phyloP scores from a whole-genome alignment of 1,284 basidiomycete genomes.

The Apiotrichum veenhuisii region DNA sequence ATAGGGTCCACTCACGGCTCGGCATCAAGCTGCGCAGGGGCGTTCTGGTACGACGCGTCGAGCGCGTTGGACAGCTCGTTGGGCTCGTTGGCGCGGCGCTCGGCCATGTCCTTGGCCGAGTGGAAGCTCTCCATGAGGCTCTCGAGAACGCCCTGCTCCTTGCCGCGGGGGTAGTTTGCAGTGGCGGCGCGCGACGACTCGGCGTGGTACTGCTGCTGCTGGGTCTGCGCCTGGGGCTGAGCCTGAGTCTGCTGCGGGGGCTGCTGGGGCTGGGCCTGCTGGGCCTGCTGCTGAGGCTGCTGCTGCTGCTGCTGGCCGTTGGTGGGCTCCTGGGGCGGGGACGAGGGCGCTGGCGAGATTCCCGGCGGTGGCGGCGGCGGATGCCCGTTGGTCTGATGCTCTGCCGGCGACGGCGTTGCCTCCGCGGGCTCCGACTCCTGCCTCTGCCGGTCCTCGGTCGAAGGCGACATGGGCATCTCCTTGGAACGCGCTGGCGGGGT shows the following conservation, averaged over 20 bases:
- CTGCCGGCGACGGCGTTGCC: background rate
- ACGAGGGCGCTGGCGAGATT: constrained; percentile 31
- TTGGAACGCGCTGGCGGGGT: constrained; percentile 56
- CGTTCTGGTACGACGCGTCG: constrained; percentile 79
- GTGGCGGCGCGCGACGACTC: constrained; percentile 54
- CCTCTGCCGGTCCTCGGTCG: constrained; percentile 15
- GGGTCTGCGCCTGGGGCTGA: background rate
- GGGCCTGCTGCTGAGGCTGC: constrained; percentile 12
- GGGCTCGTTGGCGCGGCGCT: constrained; percentile 75
- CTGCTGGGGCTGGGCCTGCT: constrained; percentile 6
- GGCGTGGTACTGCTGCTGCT: constrained; percentile 7
- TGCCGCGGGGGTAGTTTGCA: constrained; percentile 48
- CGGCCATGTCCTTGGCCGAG: constrained; percentile 63
- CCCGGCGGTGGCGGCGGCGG: constrained; percentile 26
- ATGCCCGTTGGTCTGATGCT: constrained; percentile 17
- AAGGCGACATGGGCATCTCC: constrained; percentile 3
- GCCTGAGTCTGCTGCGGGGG: background rate
- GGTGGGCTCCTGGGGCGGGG: constrained; percentile 5
- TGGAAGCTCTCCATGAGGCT: constrained; percentile 95
- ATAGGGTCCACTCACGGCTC: constrained; percentile 66
- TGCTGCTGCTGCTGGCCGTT: constrained; percentile 10
- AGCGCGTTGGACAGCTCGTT: constrained; percentile 89
- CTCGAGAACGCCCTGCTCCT: constrained; percentile 62
- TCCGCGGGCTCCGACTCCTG: constrained; percentile 7
- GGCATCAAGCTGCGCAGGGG: constrained; percentile 89